Evolutionary conservation across 768 basidiomycete genomes (phyloP).

Genomic region (Phylloporus sp.): DNA sequence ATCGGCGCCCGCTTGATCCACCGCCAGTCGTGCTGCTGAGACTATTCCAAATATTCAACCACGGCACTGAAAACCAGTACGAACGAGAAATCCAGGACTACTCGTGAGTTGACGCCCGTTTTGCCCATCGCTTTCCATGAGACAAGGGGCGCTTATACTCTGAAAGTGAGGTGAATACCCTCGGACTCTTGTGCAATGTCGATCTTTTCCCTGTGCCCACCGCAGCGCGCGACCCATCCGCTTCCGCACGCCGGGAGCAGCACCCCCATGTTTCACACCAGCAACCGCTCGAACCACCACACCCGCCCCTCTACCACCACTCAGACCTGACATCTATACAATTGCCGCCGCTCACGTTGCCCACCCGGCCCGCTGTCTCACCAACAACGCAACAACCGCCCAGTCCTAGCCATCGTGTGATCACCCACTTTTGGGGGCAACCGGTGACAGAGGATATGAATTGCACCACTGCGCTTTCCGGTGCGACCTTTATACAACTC

Average conservation of each 20-base stretch:
- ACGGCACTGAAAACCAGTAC: conserved; percentile 35
- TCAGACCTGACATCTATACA: conserved; percentile 15
- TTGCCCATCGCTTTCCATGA: not conserved
- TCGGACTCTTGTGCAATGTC: conserved; percentile 72
- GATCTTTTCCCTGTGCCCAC: conserved; percentile 65
- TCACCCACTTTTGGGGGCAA: conserved; percentile 40
- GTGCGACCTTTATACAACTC: conserved; percentile 59
- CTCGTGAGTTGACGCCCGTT: conserved; percentile 37
- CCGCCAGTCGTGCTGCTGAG: conserved; percentile 56
- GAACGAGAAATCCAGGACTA: conserved; percentile 51
- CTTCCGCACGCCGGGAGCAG: conserved; percentile 7
- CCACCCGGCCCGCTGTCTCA: conserved; percentile 6
- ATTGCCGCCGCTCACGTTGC: conserved; percentile 21
- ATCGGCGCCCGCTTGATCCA: conserved; percentile 66
- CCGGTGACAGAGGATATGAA: conserved; percentile 44
- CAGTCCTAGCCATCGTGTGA: conserved; percentile 32
- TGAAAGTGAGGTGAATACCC: conserved; percentile 55
- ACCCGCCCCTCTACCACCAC: conserved; percentile 12
- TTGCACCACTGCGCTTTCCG: conserved; percentile 51
- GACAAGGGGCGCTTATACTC: conserved; percentile 4
- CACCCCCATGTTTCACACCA: conserved; percentile 13
- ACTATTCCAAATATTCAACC: conserved; percentile 43
- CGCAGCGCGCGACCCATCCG: conserved; percentile 7
- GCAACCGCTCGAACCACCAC: conserved; percentile 5
- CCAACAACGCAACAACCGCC: conserved; percentile 6